Conservation (phyloP, 495 filamentous ascomycete genomes). For the Penicillium mononematosum region DNA sequence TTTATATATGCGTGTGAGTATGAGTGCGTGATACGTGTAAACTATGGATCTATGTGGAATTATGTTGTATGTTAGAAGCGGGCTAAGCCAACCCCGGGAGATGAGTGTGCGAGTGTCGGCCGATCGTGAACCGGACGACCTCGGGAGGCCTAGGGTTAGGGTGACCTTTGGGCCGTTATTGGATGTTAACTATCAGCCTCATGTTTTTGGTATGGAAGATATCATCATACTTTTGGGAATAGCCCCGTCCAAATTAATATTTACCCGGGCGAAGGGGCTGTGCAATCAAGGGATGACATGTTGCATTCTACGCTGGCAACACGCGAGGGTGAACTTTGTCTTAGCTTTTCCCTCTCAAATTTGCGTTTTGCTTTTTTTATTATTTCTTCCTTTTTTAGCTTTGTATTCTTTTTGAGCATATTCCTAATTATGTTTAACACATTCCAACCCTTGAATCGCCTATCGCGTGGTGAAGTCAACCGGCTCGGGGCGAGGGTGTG, state of each 20-base stretch:
- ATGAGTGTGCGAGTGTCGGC: not conserved
- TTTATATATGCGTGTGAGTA: not conserved
- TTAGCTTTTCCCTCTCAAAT: not conserved
- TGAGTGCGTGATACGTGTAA: conserved; percentile 2
- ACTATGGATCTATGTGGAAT: not conserved
- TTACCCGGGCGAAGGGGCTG: conserved; percentile 26
- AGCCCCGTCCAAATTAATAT: not conserved
- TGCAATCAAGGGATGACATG: conserved; percentile 35
- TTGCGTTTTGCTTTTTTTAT: not conserved
- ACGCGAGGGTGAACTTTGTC: conserved; percentile 14
- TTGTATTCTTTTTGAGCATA: not conserved
- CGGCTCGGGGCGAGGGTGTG: conserved; percentile 29
- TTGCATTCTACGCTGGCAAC: conserved; percentile 23
- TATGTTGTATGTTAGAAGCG: not conserved
- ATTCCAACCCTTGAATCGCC: conserved; percentile 7
- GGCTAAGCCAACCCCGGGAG: conserved; percentile 1
- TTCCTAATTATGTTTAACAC: conserved; percentile 4
- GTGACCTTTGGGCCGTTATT: not conserved
- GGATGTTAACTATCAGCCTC: not conserved
- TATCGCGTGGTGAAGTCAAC: conserved; percentile 21
- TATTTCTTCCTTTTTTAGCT: not conserved
- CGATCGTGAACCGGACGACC: not conserved
- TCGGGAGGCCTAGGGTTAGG: not conserved
- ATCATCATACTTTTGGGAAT: not conserved
- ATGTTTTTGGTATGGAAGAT: not conserved